Evolutionary conservation across 805 yeast genomes (phyloP).

Genomic region (Kuraishia floccosa): DNA sequence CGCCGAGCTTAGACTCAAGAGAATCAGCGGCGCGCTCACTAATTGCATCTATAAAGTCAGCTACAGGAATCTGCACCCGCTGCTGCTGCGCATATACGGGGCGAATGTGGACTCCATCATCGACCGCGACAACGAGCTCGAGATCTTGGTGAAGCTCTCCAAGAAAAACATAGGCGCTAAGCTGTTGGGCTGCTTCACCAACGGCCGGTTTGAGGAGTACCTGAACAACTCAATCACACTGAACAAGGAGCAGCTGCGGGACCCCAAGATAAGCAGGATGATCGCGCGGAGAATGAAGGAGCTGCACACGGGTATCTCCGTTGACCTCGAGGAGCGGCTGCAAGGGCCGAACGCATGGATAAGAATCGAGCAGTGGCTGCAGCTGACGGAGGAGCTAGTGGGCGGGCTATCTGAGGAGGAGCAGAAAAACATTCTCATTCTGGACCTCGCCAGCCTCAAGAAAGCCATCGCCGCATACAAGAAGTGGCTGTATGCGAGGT

Average conservation of each 20-base stretch:
- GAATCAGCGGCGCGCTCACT: conserved; percentile 90
- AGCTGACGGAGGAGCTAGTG: conserved; percentile 30
- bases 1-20: conserved; percentile 35
- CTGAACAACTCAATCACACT: conserved; percentile 74
- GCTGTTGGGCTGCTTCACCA: conserved; percentile 77
- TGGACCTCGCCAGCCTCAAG: conserved; percentile 40
- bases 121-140: conserved; percentile 75
- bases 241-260: conserved; percentile 61
- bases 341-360: conserved; percentile 63
- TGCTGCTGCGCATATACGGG: conserved; percentile 80
- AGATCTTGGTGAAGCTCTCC: conserved; percentile 62
- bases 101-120: conserved; percentile 77
- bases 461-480: conserved; percentile 38
- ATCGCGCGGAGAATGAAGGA: conserved; percentile 97
- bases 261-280: conserved; percentile 65
- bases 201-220: conserved; percentile 93
- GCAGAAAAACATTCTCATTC: conserved; percentile 26
- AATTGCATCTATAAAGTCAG: conserved; percentile 73
- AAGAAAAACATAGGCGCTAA: conserved; percentile 78
- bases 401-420: conserved; percentile 23
- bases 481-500: conserved; percentile 46
- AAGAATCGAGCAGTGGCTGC: conserved; percentile 62
- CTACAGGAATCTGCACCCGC: conserved; percentile 33
- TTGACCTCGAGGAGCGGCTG: conserved; percentile 43
- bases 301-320: conserved; percentile 67